Evolutionary conservation across 192 early-diverging fungal genomes (phyloP), one percentile per base, ranked within the genome.

Genomic region (Linnemannia hyalina): DNA sequence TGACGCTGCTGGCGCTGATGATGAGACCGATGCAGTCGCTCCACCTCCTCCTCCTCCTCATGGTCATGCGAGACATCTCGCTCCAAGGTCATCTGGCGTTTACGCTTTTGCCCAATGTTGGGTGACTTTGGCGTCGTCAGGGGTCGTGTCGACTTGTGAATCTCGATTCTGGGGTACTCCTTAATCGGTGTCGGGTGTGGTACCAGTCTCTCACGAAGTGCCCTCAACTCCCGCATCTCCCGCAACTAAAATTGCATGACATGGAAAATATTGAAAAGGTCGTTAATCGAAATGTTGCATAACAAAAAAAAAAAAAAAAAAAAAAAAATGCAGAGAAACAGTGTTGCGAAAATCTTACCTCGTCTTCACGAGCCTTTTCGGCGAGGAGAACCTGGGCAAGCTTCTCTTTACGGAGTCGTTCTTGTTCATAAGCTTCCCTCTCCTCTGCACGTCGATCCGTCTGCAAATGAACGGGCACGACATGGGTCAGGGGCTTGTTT

Each of bases 381-480:
- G 78, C 78, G 35, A 36, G 23, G 49, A 80, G 76, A 20, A 77
- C 83, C 29, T 85, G 69, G 20, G 77, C 10, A 9, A 85, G 32
- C 70, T 77, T 70, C 38, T 80, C 72, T 23, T 85, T 85, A 15
- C 55, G 73, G 16, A 70, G 36, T 70, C 75, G 68, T 73, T 83
- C 79, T 41, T 92, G 89, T 7, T 95, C 95, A 82, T 89, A 93
- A 40, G 80, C 83, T 60, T 89, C 78, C 22, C 95, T 74, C 71
- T 94, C 93, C 63, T 93, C 89, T 11, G 90, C 90, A 16, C 95
- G 80, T 20, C 86, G 47, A 20, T 92, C 92, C 1, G 91, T 90
- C 52, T 88, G 82, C 54, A 94, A 84, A 18, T 88, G 73, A 4
- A 93, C 72, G 4, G 88, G 70, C 26, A 90, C 87, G 11, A 88